Evolutionary conservation across 1,139 yeast genomes (phyloP).

Genomic region (Ogataea hybrid): DNA sequence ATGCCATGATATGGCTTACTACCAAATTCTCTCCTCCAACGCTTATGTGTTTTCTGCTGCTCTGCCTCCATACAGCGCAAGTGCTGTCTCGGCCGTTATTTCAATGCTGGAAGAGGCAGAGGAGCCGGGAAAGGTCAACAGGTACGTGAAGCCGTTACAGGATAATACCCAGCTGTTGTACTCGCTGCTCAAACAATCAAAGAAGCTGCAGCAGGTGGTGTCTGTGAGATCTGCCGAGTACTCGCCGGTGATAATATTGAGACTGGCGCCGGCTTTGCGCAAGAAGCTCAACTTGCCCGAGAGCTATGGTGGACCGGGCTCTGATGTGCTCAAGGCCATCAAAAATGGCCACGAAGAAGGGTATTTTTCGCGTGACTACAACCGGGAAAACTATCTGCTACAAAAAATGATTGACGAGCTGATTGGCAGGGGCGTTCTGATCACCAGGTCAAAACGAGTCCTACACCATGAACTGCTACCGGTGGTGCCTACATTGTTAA

Average conservation of each 20-base stretch:
- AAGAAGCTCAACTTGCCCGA: slow-evolving; percentile 43
- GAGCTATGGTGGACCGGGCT: slow-evolving; percentile 43
- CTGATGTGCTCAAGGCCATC: slow-evolving; percentile 27
- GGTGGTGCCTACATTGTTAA: slow-evolving; percentile 66
- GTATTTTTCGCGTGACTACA: slow-evolving; percentile 41
- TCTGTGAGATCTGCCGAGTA: slow-evolving; percentile 54
- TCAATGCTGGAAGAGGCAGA: slow-evolving; percentile 37
- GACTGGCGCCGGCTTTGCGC: slow-evolving; percentile 46
- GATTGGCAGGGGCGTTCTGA: slow-evolving; percentile 50
- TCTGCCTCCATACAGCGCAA: slow-evolving; percentile 88
- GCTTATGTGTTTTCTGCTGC: slow-evolving; percentile 96
- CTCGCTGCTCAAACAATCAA: slow-evolving; percentile 35
- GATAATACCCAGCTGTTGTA: slow-evolving; percentile 37
- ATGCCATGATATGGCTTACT: slow-evolving; percentile 76
- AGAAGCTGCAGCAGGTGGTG: slow-evolving; percentile 37
- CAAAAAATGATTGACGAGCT: slow-evolving; percentile 61
- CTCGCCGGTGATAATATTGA: slow-evolving; percentile 70
- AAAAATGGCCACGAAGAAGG: slow-evolving; percentile 31
- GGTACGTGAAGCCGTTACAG: slow-evolving; percentile 25
- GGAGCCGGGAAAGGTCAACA: slow-evolving; percentile 22
- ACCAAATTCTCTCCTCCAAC: slow-evolving; percentile 85
- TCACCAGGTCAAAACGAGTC: slow-evolving; percentile 68
- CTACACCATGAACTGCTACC: slow-evolving; percentile 78
- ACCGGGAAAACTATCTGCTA: slow-evolving; percentile 58
- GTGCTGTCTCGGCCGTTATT: slow-evolving; percentile 63